Conservation (phyloP, 306 rosid genomes). For the Lathyrus oleraceus region DNA sequence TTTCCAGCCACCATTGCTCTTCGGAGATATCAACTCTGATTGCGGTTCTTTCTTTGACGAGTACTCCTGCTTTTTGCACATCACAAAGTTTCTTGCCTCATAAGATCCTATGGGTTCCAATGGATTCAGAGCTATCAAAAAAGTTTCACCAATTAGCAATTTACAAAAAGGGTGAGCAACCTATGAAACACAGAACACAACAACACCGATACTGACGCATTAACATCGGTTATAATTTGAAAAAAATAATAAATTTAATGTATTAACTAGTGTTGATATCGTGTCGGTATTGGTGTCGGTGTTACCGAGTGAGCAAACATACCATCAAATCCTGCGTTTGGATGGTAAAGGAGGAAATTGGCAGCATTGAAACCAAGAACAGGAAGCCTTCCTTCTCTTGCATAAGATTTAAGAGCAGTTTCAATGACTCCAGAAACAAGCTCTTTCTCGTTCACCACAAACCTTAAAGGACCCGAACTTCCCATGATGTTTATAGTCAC, state of each 20-base stretch:
- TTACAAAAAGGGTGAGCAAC: neutral
- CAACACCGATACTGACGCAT: too few relatives aligned
- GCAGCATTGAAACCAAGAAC: conserved; percentile 62
- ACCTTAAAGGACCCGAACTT: conserved; percentile 86
- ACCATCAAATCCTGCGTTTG: conserved; percentile 70
- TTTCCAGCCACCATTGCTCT: conserved; percentile 52
- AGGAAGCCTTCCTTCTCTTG: conserved; percentile 89
- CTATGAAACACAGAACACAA: too few relatives aligned
- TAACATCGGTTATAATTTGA: too few relatives aligned
- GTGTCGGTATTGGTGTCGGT: too few relatives aligned
- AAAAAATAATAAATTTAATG: too few relatives aligned
- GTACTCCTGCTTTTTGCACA: conserved; percentile 54
- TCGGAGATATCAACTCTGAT: conserved; percentile 40
- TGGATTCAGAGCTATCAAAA: conserved; percentile 57
- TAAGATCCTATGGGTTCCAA: conserved; percentile 55
- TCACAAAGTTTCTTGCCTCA: conserved; percentile 52
- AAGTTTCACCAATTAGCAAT: conserved; percentile 15
- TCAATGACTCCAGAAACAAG: conserved; percentile 69
- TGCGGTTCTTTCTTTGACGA: conserved; percentile 36
- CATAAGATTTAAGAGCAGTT: conserved; percentile 72
- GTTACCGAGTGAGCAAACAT: neutral
- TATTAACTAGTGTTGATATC: too few relatives aligned
- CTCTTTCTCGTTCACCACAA: conserved; percentile 68
- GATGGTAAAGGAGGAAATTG: conserved; percentile 69
- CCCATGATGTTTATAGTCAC: conserved; percentile 71